Conservation (phyloP, 2,329 filamentous ascomycete species). For the Colletotrichum noveboracense region DNA sequence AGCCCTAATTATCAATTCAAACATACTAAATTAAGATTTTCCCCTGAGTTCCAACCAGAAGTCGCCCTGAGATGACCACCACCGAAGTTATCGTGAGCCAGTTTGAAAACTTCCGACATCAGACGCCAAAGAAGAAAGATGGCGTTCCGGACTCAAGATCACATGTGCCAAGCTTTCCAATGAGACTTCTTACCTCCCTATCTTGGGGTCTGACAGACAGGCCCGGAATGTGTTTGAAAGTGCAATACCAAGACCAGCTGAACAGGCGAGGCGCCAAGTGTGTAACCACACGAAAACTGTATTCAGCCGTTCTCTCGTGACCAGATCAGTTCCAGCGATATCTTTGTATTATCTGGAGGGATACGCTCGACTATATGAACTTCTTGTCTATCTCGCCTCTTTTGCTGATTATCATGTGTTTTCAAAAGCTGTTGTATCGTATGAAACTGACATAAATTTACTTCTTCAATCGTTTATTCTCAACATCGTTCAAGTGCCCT, state of each 20-base stretch:
- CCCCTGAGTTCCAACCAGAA: fast-evolving
- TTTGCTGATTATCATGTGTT: no score
- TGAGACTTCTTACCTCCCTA: not conserved
- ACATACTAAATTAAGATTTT: not conserved
- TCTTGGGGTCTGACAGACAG: not conserved
- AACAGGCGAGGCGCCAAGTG: not conserved
- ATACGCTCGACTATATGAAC: not conserved
- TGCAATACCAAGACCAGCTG: not conserved
- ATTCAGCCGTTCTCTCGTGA: not conserved
- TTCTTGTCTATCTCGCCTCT: not conserved
- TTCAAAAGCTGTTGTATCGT: not conserved
- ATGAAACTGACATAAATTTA: not conserved
- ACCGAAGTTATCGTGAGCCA: not conserved
- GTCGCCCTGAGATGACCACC: fast-evolving
- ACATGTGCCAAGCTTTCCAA: not conserved
- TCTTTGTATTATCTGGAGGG: not conserved
- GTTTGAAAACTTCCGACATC: not conserved
- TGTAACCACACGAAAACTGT: not conserved
- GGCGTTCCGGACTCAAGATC: not conserved
- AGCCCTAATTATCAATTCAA: fast-evolving
- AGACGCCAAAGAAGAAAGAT: not conserved
- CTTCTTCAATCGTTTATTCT: no score
- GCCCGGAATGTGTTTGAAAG: not conserved
- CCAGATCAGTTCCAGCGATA: not conserved
- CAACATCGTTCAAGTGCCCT: not conserved